These are phyloP conservation scores for Phytopythium mirpurense DNA, from an alignment of 352 stramenopile genomes.

Conservation along the genomic window DNA sequence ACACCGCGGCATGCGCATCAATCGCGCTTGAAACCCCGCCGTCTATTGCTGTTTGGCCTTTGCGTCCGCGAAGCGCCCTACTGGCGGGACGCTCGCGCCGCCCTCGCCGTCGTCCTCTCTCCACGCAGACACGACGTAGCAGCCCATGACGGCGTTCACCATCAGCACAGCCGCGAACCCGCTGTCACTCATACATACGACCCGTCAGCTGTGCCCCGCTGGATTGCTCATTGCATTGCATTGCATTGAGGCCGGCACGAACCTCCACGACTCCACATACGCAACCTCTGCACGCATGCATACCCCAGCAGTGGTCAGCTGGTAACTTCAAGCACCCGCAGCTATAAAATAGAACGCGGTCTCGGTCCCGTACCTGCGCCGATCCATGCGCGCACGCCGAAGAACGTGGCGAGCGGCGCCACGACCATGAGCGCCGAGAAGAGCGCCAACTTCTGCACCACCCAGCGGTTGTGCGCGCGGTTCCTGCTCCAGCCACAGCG, in stretches of 20 bases:
- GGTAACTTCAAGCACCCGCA: no score
- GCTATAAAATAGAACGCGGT: no score
- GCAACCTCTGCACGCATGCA: constrained; percentile 21
- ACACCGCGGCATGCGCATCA: neutral
- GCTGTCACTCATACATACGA: constrained; percentile 22
- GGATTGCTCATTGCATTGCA: neutral
- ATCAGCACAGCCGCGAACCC: constrained; percentile 62
- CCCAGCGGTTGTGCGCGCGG: constrained; percentile 62
- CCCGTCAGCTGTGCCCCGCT: neutral
- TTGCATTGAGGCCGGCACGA: no score
- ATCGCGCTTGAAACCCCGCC: neutral
- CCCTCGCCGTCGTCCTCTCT: constrained; percentile 53
- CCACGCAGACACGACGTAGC: constrained; percentile 75
- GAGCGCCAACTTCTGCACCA: constrained; percentile 62
- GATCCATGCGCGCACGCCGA: constrained; percentile 45
- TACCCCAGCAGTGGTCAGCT: neutral
- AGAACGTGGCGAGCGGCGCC: constrained; percentile 62
- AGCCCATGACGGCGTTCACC: constrained; percentile 71
- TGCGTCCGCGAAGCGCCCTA: constrained; percentile 48
- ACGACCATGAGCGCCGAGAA: constrained; percentile 71
- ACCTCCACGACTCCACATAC: constrained; percentile 72
- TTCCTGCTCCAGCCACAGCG: constrained; percentile 32
- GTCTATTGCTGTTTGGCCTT: constrained; percentile 35
- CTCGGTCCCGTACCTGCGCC: constrained; percentile 25
- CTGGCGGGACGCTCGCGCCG: constrained; percentile 23